Base-by-base conservation (phyloP, 495 filamentous ascomycete genomes). In the Jackrogersella minutella region DNA sequence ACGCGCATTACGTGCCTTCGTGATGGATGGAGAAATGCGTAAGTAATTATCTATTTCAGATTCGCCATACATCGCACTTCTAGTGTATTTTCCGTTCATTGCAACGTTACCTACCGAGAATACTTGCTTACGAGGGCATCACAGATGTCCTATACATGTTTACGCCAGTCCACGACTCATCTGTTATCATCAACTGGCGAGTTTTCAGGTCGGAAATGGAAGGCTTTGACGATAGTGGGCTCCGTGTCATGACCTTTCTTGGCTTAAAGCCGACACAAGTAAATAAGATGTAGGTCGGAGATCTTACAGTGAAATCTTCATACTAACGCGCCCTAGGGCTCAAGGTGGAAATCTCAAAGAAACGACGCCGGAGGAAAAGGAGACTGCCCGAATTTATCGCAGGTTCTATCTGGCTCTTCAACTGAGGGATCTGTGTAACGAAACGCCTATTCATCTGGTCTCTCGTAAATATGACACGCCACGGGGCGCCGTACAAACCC, bases 21-120 rank as follows among this genome's bases (percentile, higher is more conserved):
- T 93, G 14, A 87, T 95, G 84, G 90, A 93, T 69, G 90, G 89
- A 14, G 91, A 95, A 46, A 88, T 95, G 88, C 91, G 66, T 69
- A 64, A 69, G 66, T 64, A 11, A 28, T 39, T 16, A 10, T n/a
- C n/a, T n/a, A n/a, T n/a, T 17, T 11, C 28, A 24, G 26, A 6
- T n/a, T 24, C 41, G 13, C n/a, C 0, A 24, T 13, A 24, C 3
- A 3, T 14, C 9, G 10, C 10, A 34, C 9, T 9, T 31, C 14
- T 50, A 17, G 8, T 41, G 5, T 22, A n/a, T 34, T 26, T 17
- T 41, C n/a, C 17, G 10, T 16, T n/a, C n/a, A 33, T 14, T n/a
- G 8, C n/a, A 30, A 39, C 37, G 6, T 37, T 5, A 31, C 14
- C 21, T n/a, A 31, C 6, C 5, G n/a, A 43, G 43, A 11, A 14